phyloP scores from a whole-genome alignment of 169 alveolate genomes.

The Nephromyces sp. region DNA sequence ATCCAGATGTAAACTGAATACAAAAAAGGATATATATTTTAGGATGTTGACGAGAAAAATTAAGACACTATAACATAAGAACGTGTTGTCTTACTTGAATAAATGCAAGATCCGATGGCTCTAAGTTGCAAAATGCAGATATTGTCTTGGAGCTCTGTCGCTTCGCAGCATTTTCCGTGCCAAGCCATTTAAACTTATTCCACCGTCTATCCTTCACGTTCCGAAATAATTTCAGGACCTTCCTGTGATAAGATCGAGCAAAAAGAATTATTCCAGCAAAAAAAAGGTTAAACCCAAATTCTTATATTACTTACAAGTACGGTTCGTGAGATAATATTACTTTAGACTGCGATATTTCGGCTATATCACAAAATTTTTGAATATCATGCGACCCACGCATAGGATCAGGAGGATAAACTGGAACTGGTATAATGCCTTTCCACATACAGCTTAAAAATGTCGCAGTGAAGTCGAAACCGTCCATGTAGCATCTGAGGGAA shows the following conservation, averaged over 20 bases:
- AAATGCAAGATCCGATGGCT: background rate
- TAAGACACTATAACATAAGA: background rate
- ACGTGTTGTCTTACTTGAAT: background rate
- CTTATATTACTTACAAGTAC: slow-evolving; percentile 19
- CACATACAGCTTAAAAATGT: slow-evolving; percentile 44
- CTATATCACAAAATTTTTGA: slow-evolving; percentile 54
- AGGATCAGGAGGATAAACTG: slow-evolving; percentile 61
- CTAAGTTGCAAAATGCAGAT: no score
- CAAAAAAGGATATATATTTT: background rate
- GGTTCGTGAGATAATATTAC: slow-evolving; percentile 32
- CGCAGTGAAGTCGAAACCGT: slow-evolving; percentile 47
- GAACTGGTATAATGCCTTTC: slow-evolving; percentile 51
- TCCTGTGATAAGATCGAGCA: slow-evolving; percentile 12
- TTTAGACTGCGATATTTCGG: slow-evolving; percentile 32
- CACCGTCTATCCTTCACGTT: background rate
- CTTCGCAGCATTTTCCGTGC: background rate
- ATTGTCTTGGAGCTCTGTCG: background rate
- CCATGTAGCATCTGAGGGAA: slow-evolving; percentile 40
- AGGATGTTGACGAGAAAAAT: background rate
- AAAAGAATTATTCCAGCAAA: background rate
- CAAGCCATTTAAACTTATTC: background rate
- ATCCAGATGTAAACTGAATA: slow-evolving; percentile 55
- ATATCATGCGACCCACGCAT: slow-evolving; percentile 40
- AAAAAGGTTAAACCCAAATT: background rate
- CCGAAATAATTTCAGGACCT: slow-evolving; percentile 36